Percentiles rank a stretch among this genome's conserved stretches.
phyloP scores from a whole-genome alignment of 1,284 basidiomycete genomes.

The Irpex sp. region DNA sequence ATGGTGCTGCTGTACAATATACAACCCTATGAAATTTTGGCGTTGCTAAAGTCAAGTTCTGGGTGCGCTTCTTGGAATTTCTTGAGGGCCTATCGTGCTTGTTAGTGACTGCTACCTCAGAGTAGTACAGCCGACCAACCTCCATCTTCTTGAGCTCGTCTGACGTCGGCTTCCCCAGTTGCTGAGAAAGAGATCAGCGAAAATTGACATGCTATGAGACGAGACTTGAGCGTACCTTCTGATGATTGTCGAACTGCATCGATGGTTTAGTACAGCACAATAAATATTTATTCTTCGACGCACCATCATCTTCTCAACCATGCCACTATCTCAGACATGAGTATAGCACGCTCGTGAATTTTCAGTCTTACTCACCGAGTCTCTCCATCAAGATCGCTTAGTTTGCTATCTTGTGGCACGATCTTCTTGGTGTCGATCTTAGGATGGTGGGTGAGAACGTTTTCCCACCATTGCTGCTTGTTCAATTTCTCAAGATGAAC shows the following conservation, averaged over 20 bases:
- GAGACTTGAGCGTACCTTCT: slow-evolving; percentile 60
- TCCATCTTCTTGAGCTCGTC: slow-evolving; percentile 90
- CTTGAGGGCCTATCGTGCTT: slow-evolving; percentile 59
- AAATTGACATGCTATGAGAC: too few relatives aligned
- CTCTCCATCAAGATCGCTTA: slow-evolving; percentile 94
- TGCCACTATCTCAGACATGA: slow-evolving; percentile 53
- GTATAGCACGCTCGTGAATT: background rate
- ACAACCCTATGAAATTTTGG: slow-evolving; percentile 63
- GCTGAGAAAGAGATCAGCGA: slow-evolving; percentile 40
- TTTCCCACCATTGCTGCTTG: slow-evolving; percentile 95
- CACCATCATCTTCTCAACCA: slow-evolving; percentile 99
- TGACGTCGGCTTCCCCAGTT: slow-evolving; percentile 93
- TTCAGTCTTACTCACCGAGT: slow-evolving; percentile 55
- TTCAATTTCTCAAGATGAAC: slow-evolving; percentile 89
- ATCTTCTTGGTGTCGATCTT: slow-evolving; percentile 98
- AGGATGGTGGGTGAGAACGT: slow-evolving; percentile 92
- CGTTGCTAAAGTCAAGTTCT: slow-evolving; percentile 94
- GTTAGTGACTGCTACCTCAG: background rate
- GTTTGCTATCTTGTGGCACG: slow-evolving; percentile 91
- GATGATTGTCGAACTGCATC: slow-evolving; percentile 93
- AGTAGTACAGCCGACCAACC: slow-evolving; percentile 36
- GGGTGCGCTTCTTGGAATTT: slow-evolving; percentile 91
- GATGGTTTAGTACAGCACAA: slow-evolving; percentile 3
- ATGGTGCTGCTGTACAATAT: background rate
- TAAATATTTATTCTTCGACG: slow-evolving; percentile 25